Base-by-base conservation (phyloP, 352 stramenopile species). In the Phytophthora crassamura region DNA sequence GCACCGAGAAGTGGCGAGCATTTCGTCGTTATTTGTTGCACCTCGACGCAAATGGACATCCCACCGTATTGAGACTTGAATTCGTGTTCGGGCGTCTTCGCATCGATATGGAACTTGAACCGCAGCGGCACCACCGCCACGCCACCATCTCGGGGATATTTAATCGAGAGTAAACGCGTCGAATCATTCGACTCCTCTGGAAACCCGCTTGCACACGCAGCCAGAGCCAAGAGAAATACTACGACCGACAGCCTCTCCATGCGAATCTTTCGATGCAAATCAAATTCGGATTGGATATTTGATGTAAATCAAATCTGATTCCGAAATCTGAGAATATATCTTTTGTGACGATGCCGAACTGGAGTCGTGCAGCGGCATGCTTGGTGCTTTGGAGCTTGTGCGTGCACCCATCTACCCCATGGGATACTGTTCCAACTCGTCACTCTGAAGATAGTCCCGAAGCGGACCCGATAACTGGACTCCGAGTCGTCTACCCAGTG, bases 1-100 rank as follows among this genome's bases (percentile, higher is more conserved):
- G 80, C 68, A 10, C 50, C 32, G 30, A 10, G 12, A 60, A 38
- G 22, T n/a, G 54, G 40, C 9, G 39, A 40, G 33, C 53, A 70
- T 30, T 51, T 15, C 11, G 46, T 39, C 11, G 33, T 18, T 4
- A 52, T 8, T 4, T 20, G 35, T 32, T 53, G 22, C 25, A 64
- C 9, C 20, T 70, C 62, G 15, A 70, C 47, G 33, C 62, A 70
- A 7, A 70, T 9, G 3, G 18, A 39, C 7, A 34, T 35, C 22
- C 33, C 18, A 18, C 18, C 4, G 28, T 55, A 69, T 22, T 39
- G 36, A 1, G 22, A 15, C 7, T 64, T 50, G 32, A 48, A 59
- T n/a, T 14, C 18, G 2, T 28, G 22, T 15, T 54, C 30, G 4
- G 34, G 11, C 3, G 3, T 54, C 2, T n/a, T 42, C 5, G 16